phyloP scores from a whole-genome alignment of 75 land plant genomes.

The Sequoia sempervirens region DNA sequence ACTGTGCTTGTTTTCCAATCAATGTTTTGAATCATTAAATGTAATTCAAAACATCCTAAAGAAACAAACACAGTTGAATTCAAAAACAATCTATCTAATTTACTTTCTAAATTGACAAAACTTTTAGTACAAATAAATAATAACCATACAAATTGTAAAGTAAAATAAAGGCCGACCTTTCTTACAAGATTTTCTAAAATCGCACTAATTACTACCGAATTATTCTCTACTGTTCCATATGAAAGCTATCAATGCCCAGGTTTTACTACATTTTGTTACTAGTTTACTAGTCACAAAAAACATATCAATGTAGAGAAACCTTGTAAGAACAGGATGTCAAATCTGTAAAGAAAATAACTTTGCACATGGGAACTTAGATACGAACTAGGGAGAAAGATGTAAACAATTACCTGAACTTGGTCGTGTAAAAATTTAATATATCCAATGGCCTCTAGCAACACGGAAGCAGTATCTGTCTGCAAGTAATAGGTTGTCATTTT shows the following conservation, averaged over 20 bases:
- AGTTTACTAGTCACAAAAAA: background rate
- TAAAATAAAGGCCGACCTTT: background rate
- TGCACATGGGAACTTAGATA: background rate
- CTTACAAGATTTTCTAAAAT: background rate
- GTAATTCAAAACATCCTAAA: no score
- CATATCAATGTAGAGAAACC: background rate
- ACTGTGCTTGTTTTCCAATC: no score
- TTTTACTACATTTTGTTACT: background rate
- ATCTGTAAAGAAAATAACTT: no score
- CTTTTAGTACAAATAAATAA: no score
- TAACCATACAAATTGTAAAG: no score
- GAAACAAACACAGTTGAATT: no score
- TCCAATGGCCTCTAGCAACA: conserved; percentile 63
- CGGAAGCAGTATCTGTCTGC: conserved; percentile 86
- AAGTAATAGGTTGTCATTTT: background rate
- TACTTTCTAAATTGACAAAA: no score
- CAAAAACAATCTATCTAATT: no score
- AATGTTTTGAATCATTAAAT: no score
- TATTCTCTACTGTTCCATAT: background rate
- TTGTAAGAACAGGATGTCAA: background rate
- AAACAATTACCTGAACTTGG: conserved; percentile 52
- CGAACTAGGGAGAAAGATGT: background rate
- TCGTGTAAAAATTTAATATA: conserved; percentile 74
- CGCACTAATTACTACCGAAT: background rate
- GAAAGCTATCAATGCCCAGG: background rate